A percentile compares a stretch with the other conserved stretches of the same genome.
Conservation (phyloP, 495 filamentous ascomycete species). For the Hypomontagnella monticulosa region DNA sequence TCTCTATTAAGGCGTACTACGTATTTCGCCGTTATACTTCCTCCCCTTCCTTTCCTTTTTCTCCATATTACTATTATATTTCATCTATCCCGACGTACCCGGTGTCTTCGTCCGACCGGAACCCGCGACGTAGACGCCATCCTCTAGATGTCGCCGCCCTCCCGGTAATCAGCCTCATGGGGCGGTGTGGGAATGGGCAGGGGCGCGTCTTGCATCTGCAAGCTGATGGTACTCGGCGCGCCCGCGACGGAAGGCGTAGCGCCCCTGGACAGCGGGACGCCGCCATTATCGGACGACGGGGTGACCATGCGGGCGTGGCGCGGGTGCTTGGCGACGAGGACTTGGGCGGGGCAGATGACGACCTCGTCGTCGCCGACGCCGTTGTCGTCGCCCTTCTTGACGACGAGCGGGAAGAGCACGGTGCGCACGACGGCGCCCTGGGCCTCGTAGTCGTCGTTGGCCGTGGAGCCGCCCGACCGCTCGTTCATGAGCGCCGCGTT, state of each 20-base stretch:
- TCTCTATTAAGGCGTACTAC: neutral
- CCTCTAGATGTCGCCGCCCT: conserved; percentile 26
- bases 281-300: conserved; percentile 44
- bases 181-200: conserved; percentile 37
- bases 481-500: conserved; percentile 94
- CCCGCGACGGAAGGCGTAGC: conserved; percentile 37
- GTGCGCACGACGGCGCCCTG: conserved; percentile 82
- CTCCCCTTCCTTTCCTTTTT: conserved; percentile 5
- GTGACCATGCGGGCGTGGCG: conserved; percentile 44
- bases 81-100: no score
- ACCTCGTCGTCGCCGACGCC: conserved; percentile 90
- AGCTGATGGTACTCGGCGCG: conserved; percentile 36
- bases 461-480: conserved; percentile 68
- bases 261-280: conserved; percentile 42
- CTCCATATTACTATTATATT: conserved; percentile 2
- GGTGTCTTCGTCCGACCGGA: neutral
- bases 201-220: conserved; percentile 43
- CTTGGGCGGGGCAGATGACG: conserved; percentile 92
- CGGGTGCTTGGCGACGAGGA: conserved; percentile 67
- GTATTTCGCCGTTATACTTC: conserved; percentile 4
- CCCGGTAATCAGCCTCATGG: conserved; percentile 25
- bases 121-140: neutral
- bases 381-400: conserved; percentile 89
- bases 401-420: conserved; percentile 92
- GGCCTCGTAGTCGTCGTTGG: conserved; percentile 79